Evolutionary conservation across 495 filamentous ascomycete species (phyloP).

Genomic region (Hypoxylon crocopeplum): DNA sequence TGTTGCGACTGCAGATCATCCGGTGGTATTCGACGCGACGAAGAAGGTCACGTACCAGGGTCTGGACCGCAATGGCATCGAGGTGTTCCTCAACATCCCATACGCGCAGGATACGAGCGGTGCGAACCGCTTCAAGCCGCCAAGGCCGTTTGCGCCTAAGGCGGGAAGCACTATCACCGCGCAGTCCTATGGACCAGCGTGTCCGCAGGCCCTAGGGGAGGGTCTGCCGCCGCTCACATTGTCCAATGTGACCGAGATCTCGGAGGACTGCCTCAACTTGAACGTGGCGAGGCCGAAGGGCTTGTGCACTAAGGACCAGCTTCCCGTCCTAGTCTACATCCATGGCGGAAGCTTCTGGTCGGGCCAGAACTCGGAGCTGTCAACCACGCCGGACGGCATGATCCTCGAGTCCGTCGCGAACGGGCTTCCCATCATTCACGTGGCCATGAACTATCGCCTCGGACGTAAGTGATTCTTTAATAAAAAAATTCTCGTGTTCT

Average conservation of each 20-base stretch:
- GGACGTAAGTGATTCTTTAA: conserved; percentile 43
- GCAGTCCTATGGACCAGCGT: conserved; percentile 48
- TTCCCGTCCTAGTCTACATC: conserved; percentile 57
- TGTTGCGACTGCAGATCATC: conserved; percentile 3
- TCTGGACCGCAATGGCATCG: conserved; percentile 42
- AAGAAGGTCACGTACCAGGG: conserved; percentile 40
- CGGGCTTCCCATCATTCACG: conserved; percentile 50
- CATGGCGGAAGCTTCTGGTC: conserved; percentile 49
- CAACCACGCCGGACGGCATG: conserved; percentile 51
- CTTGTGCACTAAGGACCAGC: conserved; percentile 32
- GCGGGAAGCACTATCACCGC: conserved; percentile 48
- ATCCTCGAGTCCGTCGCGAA: conserved; percentile 50
- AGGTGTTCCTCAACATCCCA: conserved; percentile 55
- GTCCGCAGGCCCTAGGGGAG: conserved; percentile 44
- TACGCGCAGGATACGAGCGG: conserved; percentile 54
- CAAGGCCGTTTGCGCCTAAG: conserved; percentile 39
- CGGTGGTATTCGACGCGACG: conserved; percentile 24
- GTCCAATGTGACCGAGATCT: conserved; percentile 44
- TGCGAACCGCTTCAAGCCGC: conserved; percentile 53
- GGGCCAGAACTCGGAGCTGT: conserved; percentile 45
- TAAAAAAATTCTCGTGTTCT: too few species aligned
- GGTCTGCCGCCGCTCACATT: conserved; percentile 40
- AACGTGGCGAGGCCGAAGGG: conserved; percentile 50
- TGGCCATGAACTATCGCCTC: conserved; percentile 55
- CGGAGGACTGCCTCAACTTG: conserved; percentile 55